Evolutionary conservation across 495 filamentous ascomycete genomes (phyloP), one percentile per base, ranked within the genome.

Genomic region (Pyrenula aspistea): DNA sequence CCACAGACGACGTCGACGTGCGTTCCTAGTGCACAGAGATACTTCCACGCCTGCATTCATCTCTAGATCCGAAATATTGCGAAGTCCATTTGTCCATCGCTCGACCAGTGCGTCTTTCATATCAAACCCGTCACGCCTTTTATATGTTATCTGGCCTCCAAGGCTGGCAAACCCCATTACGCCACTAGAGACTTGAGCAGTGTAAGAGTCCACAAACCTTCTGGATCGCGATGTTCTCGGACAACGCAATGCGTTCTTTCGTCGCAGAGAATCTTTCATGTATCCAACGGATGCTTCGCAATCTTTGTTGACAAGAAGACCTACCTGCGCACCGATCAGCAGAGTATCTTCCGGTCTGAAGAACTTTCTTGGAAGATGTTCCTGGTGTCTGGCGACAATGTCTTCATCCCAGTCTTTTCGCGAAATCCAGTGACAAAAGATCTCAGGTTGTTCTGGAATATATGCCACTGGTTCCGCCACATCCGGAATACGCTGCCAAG

Each of bases 71-170:
- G 24, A 12, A 20, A 23, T 20, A 36, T 54, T 57, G 12, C 15
- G 19, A 25, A 51, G 19, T 12, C 31, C 22, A 22, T 60, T 23
- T 24, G 49, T 4, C 58, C 55, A 60, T 12, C 50, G 24, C 25
- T 60, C 58, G n/a, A 60, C 55, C 2, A 60, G 19, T 10, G 51
- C 55, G 20, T 56, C 51, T 57, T 60, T 60, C 48, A 57, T 51
- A 11, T 54, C 53, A 3, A 53, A 51, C 10, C 58, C 58, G 10
- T n/a, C 49, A 11, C 24, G 58, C 12, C 58, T 54, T 22, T 60
- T 60, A 48, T 60, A 60, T 11, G 54, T 60, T 2, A 22, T 24
- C 24, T 25, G 15, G 23, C 4, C 25, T 22, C 24, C 55, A 20
- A 49, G 2, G 24, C 22, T 23, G 42, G 25, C 25, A 10, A 60